phyloP scores from a whole-genome alignment of 2,329 filamentous ascomycete species.

The Daldinia sp. region DNA sequence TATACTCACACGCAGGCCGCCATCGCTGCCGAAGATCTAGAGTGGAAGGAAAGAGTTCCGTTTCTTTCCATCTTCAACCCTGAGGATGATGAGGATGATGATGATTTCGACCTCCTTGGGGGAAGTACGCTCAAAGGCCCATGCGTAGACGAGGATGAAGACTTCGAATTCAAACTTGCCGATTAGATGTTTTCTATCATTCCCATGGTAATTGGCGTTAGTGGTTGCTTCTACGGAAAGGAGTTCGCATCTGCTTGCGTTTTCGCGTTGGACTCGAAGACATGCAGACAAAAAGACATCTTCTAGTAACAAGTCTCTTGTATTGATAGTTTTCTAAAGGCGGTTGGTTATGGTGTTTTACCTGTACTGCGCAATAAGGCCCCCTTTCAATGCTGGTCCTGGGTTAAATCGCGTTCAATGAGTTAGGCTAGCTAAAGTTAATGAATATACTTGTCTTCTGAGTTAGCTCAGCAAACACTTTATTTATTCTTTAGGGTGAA shows the following conservation, averaged over 20 bases:
- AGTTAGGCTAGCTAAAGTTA: neutral
- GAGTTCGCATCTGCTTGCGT: constrained; percentile 13
- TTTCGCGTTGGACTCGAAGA: constrained; percentile 7
- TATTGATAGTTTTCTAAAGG: constrained; percentile 24
- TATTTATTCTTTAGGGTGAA: neutral
- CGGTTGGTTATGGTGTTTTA: constrained; percentile 4
- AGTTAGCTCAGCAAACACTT: neutral
- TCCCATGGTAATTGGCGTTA: constrained; percentile 22
- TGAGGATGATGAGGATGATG: constrained; percentile 60
- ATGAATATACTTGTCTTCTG: neutral
- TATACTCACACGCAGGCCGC: constrained; percentile 53
- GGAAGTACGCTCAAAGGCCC: constrained; percentile 48
- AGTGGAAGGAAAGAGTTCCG: constrained; percentile 58
- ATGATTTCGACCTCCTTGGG: constrained; percentile 51
- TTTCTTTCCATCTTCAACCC: constrained; percentile 71
- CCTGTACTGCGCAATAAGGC: neutral
- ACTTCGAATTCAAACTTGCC: constrained; percentile 66
- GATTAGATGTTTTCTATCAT: constrained; percentile 29
- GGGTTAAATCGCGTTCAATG: neutral
- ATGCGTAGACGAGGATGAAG: constrained; percentile 59
- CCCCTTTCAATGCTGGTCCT: neutral
- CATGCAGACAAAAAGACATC: neutral
- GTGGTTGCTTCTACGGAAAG: constrained; percentile 13
- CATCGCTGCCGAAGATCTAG: constrained; percentile 50
- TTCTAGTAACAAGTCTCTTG: constrained; percentile 5